Percentiles rank a stretch among this genome's conserved stretches.
phyloP scores from a whole-genome alignment of 208 protist species.

The Leishmania lainsoni region DNA sequence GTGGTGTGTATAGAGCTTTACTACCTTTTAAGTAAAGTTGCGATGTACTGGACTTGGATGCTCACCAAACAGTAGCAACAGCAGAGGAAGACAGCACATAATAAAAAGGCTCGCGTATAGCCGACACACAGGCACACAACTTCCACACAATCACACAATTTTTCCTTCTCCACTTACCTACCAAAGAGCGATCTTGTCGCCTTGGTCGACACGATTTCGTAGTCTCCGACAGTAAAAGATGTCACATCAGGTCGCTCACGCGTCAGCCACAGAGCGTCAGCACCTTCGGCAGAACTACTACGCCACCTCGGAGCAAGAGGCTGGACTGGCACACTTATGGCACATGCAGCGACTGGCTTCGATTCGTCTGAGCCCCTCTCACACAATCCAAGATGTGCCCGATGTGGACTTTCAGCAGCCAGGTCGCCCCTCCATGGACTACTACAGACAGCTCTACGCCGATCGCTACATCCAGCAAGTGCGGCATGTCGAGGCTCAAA shows the following conservation, averaged over 20 bases:
- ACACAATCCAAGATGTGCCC: conserved; percentile 50
- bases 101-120: not conserved
- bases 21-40: not conserved
- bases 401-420: conserved; percentile 59
- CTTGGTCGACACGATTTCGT: not conserved
- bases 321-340: conserved; percentile 64
- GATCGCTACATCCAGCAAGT: conserved; percentile 47
- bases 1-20: not conserved
- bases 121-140: not conserved
- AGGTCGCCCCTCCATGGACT: conserved; percentile 18
- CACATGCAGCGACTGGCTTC: conserved; percentile 62
- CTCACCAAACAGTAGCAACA: not conserved
- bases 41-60: not conserved
- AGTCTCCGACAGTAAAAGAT: conserved; percentile 10
- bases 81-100: not conserved
- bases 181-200: not conserved
- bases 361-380: conserved; percentile 37
- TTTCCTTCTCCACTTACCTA: not conserved
- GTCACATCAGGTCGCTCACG: conserved; percentile 18
- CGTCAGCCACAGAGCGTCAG: conserved; percentile 42
- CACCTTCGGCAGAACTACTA: conserved; percentile 44
- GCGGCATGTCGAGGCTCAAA: conserved; percentile 36
- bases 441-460: conserved; percentile 29
- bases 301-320: conserved; percentile 43
- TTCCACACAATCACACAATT: not conserved